Evolutionary conservation across 1,139 yeast genomes (phyloP), one percentile per base, ranked within the genome.

Genomic region (Debaryomyces psychrophilus): DNA sequence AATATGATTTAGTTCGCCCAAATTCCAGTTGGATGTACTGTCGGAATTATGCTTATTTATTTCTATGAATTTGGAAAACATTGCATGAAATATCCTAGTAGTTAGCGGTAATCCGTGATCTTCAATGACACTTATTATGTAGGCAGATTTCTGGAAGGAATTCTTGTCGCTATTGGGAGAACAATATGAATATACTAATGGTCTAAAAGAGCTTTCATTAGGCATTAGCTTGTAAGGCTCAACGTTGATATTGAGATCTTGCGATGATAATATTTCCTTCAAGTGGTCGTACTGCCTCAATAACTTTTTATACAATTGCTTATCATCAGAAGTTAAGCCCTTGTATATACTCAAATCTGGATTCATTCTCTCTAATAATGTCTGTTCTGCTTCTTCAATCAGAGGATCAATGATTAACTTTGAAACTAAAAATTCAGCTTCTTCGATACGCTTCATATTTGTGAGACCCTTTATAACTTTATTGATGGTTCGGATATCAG

Each of bases 201-300:
- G 57, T n/a, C 59, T 48, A 45, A 68, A 69, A 1, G 74, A 65
- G 5, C 51, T 52, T 37, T 65, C 64, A 12, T 61, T 63, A 0
- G 73, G 69, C 2, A 54, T 46, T 3, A 66, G 37, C 25, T 47
- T 42, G 28, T 54, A 56, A 7, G 22, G 31, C 11, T 12, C 20
- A 8, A 14, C 9, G 5, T 17, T 11, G 4, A 18, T n/a, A 9
- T 50, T 31, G 3, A 44, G 38, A 7, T 41, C 47, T 2, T 37
- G 15, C 12, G 47, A 54, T 5, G 46, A 44, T 0, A 62, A 51
- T 14, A 81, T 74, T 25, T 70, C 64, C 14, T 46, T 48, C 23
- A 67, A 44, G 25, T 51, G 55, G 18, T 60, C 62, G 40, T 56
- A 61, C 15, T 57, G 52, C 14, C 44, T 44, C 12, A 64, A 41